Percentiles rank a stretch among this genome's conserved stretches.
These are phyloP conservation scores for Entelexis paramagnoliae DNA, from an alignment of 1,139 yeast species.

Conservation along the genomic window DNA sequence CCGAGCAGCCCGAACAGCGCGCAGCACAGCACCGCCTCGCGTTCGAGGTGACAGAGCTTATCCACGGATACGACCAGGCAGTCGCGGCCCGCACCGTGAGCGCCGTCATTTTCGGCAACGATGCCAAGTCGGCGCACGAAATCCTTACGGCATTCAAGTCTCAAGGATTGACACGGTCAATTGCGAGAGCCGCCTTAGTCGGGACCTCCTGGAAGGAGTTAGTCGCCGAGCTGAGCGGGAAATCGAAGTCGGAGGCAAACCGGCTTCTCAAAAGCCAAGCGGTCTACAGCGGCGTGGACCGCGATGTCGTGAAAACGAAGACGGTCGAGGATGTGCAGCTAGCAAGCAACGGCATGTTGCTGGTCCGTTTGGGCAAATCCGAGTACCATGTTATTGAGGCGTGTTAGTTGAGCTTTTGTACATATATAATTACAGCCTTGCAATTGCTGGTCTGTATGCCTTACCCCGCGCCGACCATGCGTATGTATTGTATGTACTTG, in stretches of 20 bases:
- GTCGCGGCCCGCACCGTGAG: constrained; percentile 54
- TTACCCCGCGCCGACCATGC: not conserved
- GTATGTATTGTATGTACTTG: no score
- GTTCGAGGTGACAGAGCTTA: constrained; percentile 70
- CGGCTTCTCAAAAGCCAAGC: constrained; percentile 63
- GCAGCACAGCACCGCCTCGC: constrained; percentile 71
- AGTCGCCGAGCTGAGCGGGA: constrained; percentile 32
- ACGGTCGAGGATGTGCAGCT: constrained; percentile 9
- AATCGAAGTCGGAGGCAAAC: constrained; percentile 50
- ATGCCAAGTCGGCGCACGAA: constrained; percentile 40
- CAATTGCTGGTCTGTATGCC: not conserved
- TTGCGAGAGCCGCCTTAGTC: constrained; percentile 34
- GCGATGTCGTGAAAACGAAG: constrained; percentile 24
- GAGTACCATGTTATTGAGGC: constrained; percentile 24
- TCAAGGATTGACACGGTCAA: constrained; percentile 48
- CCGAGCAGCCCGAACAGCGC: constrained; percentile 49
- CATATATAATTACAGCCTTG: not conserved
- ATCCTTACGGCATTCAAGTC: constrained; percentile 49
- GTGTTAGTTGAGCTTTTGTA: not conserved
- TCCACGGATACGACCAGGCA: constrained; percentile 77
- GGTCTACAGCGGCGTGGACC: constrained; percentile 59
- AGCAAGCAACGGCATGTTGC: constrained; percentile 39
- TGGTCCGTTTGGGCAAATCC: constrained; percentile 63
- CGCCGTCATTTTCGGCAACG: constrained; percentile 49
- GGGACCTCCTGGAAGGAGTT: constrained; percentile 33